Evolutionary conservation across 2,329 filamentous ascomycete genomes (phyloP).

Genomic region (Venturia oleaginea): DNA sequence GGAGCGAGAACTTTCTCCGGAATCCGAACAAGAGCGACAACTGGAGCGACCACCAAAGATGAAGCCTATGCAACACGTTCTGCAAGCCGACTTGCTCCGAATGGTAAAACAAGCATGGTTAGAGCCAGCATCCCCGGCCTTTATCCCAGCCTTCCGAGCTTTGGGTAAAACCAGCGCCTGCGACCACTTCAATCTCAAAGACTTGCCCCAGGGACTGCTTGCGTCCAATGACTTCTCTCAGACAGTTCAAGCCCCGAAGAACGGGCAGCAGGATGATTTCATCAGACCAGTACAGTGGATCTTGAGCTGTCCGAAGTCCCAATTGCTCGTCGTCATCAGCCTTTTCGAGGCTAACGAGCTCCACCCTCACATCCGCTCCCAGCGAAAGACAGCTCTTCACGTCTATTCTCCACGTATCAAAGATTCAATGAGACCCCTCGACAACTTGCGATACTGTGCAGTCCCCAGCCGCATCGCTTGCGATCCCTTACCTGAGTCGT

Average conservation of each 20-base stretch:
- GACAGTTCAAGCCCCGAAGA: conserved; percentile 31
- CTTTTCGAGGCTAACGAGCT: conserved; percentile 51
- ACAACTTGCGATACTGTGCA: conserved; percentile 38
- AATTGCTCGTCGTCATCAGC: conserved; percentile 45
- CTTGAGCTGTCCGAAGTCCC: conserved; percentile 25
- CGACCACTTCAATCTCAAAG: conserved; percentile 29
- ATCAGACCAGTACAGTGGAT: conserved; percentile 49
- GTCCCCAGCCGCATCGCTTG: conserved; percentile 22
- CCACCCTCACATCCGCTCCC: conserved; percentile 30
- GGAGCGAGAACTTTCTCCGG: not conserved
- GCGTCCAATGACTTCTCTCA: conserved; percentile 43
- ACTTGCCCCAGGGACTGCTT: conserved; percentile 34
- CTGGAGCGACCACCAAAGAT: conserved; percentile 22
- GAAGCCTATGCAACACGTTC: conserved; percentile 32
- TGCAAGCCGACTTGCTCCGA: conserved; percentile 41
- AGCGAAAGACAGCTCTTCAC: conserved; percentile 35
- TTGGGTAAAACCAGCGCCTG: conserved; percentile 7
- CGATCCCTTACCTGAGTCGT: not conserved
- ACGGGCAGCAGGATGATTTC: conserved; percentile 35
- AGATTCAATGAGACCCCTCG: conserved; percentile 30
- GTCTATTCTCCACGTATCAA: conserved; percentile 43
- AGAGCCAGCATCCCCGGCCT: conserved; percentile 29
- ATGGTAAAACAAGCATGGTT: conserved; percentile 20
- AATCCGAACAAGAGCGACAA: not conserved
- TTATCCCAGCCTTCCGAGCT: conserved; percentile 33